Conservation (phyloP, 768 basidiomycete genomes). For the Grammothele lineata region DNA sequence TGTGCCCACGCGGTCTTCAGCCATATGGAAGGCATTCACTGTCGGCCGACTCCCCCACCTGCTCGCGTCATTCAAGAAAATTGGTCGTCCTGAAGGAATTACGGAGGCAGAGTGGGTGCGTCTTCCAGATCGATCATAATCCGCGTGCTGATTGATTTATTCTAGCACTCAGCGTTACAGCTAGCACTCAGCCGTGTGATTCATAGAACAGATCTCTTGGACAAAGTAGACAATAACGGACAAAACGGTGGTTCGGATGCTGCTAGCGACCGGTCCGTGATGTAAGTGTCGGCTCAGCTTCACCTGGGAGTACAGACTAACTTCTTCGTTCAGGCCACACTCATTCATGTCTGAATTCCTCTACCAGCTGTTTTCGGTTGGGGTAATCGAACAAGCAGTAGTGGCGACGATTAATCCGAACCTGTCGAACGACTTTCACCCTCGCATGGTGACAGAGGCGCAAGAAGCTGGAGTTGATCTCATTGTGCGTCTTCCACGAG, state of each 20-base stretch:
- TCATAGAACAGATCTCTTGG: conserved; percentile 50
- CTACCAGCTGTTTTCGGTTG: conserved; percentile 47
- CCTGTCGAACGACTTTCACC: conserved; percentile 40
- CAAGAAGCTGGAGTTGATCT: conserved; percentile 57
- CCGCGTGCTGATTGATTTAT: too few species aligned
- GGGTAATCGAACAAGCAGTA: conserved; percentile 52
- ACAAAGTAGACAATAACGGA: conserved; percentile 43
- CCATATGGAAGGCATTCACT: conserved; percentile 69
- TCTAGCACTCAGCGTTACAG: conserved; percentile 40
- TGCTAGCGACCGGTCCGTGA: conserved; percentile 7
- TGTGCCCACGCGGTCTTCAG: conserved; percentile 13
- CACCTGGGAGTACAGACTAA: too few species aligned
- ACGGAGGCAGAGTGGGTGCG: conserved; percentile 58
- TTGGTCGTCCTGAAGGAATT: conserved; percentile 47
- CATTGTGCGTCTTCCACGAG: conserved; percentile 37
- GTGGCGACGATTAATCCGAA: conserved; percentile 49
- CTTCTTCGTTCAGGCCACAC: conserved; percentile 1
- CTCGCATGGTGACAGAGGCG: conserved; percentile 54
- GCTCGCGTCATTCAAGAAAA: conserved; percentile 50
- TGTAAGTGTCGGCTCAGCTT: conserved; percentile 7
- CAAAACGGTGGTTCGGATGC: conserved; percentile 5
- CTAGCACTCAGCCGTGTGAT: conserved; percentile 45
- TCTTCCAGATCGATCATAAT: neutral
- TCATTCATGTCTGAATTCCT: conserved; percentile 43
- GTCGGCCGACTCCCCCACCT: conserved; percentile 65